Conservation (phyloP, 805 yeast genomes). For the Suhomyces xylopsoci region DNA sequence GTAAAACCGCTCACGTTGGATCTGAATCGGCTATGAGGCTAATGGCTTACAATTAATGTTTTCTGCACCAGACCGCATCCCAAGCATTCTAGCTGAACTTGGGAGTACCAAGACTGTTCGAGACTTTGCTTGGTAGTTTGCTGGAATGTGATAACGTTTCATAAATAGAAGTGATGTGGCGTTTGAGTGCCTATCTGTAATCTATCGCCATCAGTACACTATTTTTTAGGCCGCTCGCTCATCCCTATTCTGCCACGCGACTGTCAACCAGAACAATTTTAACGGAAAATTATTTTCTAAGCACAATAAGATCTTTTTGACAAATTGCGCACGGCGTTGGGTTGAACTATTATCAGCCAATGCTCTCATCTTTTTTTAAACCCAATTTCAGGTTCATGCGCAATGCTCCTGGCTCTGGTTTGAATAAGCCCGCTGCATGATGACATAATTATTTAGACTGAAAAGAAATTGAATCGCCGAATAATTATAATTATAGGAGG, state of each 20-base stretch:
- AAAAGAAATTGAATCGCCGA: background rate
- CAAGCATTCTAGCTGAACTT: background rate
- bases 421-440: background rate
- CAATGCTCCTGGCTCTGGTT: background rate
- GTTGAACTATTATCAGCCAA: background rate
- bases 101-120: background rate
- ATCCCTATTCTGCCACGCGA: background rate
- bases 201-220: background rate
- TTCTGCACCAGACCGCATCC: background rate
- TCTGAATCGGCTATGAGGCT: background rate
- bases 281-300: background rate
- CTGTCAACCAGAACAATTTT: background rate
- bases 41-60: background rate
- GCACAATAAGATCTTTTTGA: background rate
- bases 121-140: background rate
- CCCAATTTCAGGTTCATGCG: background rate
- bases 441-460: background rate
- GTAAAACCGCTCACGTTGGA: background rate
- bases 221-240: background rate
- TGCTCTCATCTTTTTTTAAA: background rate
- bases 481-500: background rate
- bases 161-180: background rate
- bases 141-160: background rate
- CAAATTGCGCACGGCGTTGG: background rate
- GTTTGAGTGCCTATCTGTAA: background rate